These are phyloP conservation scores for Drechslerella stenobrocha DNA, from an alignment of 2,329 filamentous ascomycete species.

Conservation along the genomic window DNA sequence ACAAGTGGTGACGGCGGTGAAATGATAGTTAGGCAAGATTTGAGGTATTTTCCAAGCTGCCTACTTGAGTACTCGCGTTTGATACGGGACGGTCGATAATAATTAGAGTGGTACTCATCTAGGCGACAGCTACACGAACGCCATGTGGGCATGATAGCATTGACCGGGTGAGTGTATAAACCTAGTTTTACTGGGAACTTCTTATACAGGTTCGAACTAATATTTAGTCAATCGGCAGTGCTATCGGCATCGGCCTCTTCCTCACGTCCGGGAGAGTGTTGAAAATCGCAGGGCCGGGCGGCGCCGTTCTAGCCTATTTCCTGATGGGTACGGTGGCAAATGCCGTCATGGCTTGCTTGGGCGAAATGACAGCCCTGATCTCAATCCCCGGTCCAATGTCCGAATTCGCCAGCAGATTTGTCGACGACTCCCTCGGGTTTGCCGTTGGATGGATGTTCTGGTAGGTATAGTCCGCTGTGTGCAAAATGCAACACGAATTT, in stretches of 20 bases:
- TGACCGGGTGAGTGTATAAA: slow-evolving; percentile 52
- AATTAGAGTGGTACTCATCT: background rate
- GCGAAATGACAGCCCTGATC: slow-evolving; percentile 57
- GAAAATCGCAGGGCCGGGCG: slow-evolving; percentile 55
- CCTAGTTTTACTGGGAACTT: background rate
- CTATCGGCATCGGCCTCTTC: slow-evolving; percentile 55
- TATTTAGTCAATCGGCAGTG: slow-evolving; percentile 11
- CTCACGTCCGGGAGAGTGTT: slow-evolving; percentile 56
- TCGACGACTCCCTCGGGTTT: slow-evolving; percentile 58
- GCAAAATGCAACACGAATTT: slow-evolving; percentile 36
- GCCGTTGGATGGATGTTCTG: slow-evolving; percentile 59
- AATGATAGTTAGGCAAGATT: slow-evolving; percentile 40
- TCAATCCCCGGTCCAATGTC: slow-evolving; percentile 57
- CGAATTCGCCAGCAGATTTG: slow-evolving; percentile 56
- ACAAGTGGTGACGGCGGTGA: slow-evolving; percentile 43
- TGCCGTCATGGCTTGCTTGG: slow-evolving; percentile 55
- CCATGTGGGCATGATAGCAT: slow-evolving; percentile 56
- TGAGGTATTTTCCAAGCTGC: slow-evolving; percentile 37
- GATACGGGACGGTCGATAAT: slow-evolving; percentile 9
- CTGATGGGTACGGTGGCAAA: slow-evolving; percentile 56
- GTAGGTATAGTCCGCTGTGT: slow-evolving; percentile 52
- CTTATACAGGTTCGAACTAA: background rate
- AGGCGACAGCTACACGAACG: slow-evolving; percentile 51
- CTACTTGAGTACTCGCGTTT: too few species aligned
- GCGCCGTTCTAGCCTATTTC: slow-evolving; percentile 55